phyloP scores from a whole-genome alignment of 2,329 filamentous ascomycete genomes.

The Fusarium guadeloupense region DNA sequence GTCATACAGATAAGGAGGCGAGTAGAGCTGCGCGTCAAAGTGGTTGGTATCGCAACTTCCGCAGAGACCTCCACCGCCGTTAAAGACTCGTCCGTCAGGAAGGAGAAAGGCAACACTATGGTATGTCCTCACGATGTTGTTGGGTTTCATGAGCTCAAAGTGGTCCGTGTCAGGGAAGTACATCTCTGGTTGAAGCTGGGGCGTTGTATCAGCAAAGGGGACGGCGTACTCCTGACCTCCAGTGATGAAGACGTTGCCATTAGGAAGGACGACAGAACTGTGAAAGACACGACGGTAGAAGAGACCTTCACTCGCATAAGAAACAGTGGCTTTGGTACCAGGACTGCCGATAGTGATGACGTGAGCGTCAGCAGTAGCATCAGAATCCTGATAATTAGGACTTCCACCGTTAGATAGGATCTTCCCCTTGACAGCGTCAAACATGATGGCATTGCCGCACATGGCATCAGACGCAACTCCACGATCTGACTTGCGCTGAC shows the following conservation, averaged over 20 bases:
- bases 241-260: conserved; percentile 58
- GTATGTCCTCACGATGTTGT: conserved; percentile 23
- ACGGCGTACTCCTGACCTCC: conserved; percentile 50
- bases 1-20: conserved; percentile 21
- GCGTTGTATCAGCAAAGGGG: conserved; percentile 28
- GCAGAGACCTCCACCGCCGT: conserved; percentile 29
- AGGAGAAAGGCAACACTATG: conserved; percentile 28
- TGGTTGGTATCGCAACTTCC: conserved; percentile 24
- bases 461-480: conserved; percentile 59
- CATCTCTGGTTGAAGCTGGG: conserved; percentile 21
- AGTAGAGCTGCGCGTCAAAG: conserved; percentile 33
- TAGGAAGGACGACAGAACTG: conserved; percentile 58
- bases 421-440: conserved; percentile 65
- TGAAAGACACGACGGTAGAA: conserved; percentile 52
- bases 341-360: conserved; percentile 57
- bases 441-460: conserved; percentile 66
- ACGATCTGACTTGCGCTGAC: conserved; percentile 43
- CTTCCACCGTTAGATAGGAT: conserved; percentile 63
- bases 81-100: conserved; percentile 27
- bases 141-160: conserved; percentile 22
- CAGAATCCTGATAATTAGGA: conserved; percentile 55
- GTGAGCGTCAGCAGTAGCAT: conserved; percentile 56
- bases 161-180: conserved; percentile 1
- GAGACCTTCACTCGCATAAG: conserved; percentile 19
- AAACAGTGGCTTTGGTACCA: neutral